phyloP scores from a whole-genome alignment of 139 green algal species.

The Chlorella sorokiniana region DNA sequence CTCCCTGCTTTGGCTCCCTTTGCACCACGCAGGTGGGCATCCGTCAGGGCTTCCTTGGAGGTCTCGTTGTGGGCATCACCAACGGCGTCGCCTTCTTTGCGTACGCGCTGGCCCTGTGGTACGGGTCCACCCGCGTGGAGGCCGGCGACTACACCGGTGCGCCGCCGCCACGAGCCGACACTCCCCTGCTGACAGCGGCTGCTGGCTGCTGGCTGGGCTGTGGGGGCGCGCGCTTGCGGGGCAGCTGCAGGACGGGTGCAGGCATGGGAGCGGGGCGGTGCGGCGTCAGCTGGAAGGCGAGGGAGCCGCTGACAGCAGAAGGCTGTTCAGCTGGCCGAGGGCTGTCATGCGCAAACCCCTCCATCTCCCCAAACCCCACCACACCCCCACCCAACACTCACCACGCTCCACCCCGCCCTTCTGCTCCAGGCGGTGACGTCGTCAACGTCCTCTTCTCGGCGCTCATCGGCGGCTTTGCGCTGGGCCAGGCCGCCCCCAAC shows the following conservation, averaged over 20 bases:
- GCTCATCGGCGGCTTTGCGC: slow-evolving; percentile 74
- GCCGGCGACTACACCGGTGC: slow-evolving; percentile 60
- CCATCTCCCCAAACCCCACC: no score
- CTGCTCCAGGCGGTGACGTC: slow-evolving; percentile 50
- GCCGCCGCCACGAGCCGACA: background rate
- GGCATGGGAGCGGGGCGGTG: background rate
- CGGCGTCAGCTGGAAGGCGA: no score
- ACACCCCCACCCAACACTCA: no score
- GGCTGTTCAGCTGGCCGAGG: no score
- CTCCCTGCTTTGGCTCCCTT: background rate
- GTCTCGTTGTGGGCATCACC: slow-evolving; percentile 50
- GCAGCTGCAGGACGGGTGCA: background rate
- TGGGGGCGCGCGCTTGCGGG: background rate
- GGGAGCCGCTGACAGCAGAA: no score
- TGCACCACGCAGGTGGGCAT: slow-evolving; percentile 35
- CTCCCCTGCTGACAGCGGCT: no score
- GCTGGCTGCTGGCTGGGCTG: no score
- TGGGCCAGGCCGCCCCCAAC: slow-evolving; percentile 61
- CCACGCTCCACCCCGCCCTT: no score
- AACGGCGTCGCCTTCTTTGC: slow-evolving; percentile 42
- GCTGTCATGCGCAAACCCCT: no score
- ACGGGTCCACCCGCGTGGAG: slow-evolving; percentile 62
- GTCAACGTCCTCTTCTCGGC: slow-evolving; percentile 78
- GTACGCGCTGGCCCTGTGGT: slow-evolving; percentile 80
- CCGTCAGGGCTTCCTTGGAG: slow-evolving; percentile 42